These are phyloP conservation scores for Roridomyces roridus DNA, from an alignment of 768 basidiomycete species.

Conservation along the genomic window DNA sequence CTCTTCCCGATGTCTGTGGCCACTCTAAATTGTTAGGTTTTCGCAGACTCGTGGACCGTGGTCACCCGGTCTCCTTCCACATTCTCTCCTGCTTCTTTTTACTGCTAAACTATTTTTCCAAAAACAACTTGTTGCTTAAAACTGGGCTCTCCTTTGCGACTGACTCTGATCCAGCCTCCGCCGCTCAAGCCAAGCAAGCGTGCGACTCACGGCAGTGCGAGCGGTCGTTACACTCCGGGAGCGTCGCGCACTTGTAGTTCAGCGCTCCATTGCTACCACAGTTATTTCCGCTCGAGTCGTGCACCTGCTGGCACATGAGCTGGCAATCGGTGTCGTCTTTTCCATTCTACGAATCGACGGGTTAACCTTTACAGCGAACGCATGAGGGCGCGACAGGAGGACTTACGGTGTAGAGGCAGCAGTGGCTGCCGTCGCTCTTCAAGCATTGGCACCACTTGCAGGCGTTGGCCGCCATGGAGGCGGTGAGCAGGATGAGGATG, in stretches of 20 bases:
- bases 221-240: background rate
- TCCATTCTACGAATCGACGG: background rate
- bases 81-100: no score
- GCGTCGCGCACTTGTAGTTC: constrained; percentile 2
- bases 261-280: background rate
- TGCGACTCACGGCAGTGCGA: constrained; percentile 3
- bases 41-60: no score
- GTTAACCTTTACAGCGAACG: background rate
- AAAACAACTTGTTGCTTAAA: no score
- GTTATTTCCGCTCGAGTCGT: background rate
- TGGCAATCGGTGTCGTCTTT: background rate
- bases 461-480: background rate
- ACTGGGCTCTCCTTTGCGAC: no score
- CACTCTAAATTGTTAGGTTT: no score
- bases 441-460: constrained; percentile 1
- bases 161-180: no score
- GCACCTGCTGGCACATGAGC: background rate
- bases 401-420: background rate
- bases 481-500: background rate
- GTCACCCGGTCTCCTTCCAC: no score
- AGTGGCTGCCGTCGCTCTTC: background rate
- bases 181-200: no score
- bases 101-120: no score
- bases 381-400: background rate
- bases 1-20: no score